Evolutionary conservation across 306 rosid genomes (phyloP).

Genomic region (Cicer bijugum): DNA sequence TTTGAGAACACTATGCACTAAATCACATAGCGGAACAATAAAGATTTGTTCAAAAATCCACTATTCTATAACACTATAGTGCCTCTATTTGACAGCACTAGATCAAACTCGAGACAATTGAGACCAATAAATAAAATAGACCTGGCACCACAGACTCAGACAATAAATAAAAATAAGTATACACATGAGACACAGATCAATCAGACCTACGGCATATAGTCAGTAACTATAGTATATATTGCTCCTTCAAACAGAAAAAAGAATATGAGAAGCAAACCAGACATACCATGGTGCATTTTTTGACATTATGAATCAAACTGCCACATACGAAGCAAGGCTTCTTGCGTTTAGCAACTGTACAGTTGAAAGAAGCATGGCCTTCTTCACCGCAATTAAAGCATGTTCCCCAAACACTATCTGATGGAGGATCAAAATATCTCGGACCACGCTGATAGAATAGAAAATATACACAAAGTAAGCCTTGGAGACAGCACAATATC

Average conservation of each 20-base stretch:
- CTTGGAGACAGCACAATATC: constrained; percentile 22
- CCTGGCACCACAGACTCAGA: constrained; percentile 2
- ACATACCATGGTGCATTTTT: constrained; percentile 68
- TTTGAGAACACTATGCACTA: background rate
- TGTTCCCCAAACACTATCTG: constrained; percentile 70
- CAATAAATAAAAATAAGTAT: background rate
- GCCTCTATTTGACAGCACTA: background rate
- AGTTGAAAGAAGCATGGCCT: constrained; percentile 85
- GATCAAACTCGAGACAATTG: background rate
- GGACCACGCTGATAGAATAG: constrained; percentile 83
- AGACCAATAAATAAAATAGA: constrained; percentile 18
- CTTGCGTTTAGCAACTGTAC: constrained; percentile 64
- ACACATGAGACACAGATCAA: background rate
- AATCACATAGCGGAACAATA: background rate
- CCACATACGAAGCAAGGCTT: constrained; percentile 92
- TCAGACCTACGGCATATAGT: background rate
- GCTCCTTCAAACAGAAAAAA: constrained; percentile 7
- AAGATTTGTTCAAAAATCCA: background rate
- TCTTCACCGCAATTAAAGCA: constrained; percentile 91
- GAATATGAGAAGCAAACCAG: background rate
- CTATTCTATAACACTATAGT: background rate
- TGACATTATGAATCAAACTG: constrained; percentile 74
- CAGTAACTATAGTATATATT: background rate
- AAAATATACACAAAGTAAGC: constrained; percentile 55
- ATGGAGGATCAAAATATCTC: constrained; percentile 94